A percentile compares a stretch with the other conserved stretches of the same genome.
These are phyloP conservation scores for Termitomyces sp. DNA, from an alignment of 768 basidiomycete genomes.

Conservation along the genomic window DNA sequence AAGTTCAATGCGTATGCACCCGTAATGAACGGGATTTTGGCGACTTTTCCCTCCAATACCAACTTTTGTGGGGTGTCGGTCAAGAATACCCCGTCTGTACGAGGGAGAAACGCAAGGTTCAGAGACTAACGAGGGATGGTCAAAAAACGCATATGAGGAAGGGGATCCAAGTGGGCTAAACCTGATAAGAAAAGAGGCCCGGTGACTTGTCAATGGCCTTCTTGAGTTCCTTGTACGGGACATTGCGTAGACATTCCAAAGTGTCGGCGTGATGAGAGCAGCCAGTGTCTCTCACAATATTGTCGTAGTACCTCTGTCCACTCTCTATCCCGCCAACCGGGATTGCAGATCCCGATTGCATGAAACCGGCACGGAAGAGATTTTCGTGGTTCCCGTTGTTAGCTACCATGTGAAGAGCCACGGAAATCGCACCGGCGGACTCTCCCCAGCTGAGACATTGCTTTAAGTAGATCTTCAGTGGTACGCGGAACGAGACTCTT, in stretches of 20 bases:
- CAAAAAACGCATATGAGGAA: constrained; percentile 21
- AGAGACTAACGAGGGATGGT: constrained; percentile 30
- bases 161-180: not conserved
- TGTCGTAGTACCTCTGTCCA: constrained; percentile 45
- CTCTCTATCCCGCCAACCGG: constrained; percentile 40
- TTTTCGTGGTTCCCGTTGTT: constrained; percentile 42
- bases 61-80: constrained; percentile 39
- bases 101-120: constrained; percentile 44
- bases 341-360: constrained; percentile 47
- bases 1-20: constrained; percentile 23
- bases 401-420: constrained; percentile 45
- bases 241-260: constrained; percentile 38
- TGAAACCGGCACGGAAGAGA: constrained; percentile 46
- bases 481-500: constrained; percentile 11
- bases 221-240: constrained; percentile 34
- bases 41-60: constrained; percentile 39
- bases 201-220: constrained; percentile 40
- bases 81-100: constrained; percentile 48
- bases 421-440: constrained; percentile 52
- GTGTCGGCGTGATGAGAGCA: constrained; percentile 39
- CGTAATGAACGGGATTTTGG: constrained; percentile 45
- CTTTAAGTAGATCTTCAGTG: not conserved
- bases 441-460: constrained; percentile 30
- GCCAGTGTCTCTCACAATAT: constrained; percentile 35
- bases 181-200: constrained; percentile 32